Evolutionary conservation across 2,329 filamentous ascomycete species (phyloP).

Genomic region (Fusarium continuum): DNA sequence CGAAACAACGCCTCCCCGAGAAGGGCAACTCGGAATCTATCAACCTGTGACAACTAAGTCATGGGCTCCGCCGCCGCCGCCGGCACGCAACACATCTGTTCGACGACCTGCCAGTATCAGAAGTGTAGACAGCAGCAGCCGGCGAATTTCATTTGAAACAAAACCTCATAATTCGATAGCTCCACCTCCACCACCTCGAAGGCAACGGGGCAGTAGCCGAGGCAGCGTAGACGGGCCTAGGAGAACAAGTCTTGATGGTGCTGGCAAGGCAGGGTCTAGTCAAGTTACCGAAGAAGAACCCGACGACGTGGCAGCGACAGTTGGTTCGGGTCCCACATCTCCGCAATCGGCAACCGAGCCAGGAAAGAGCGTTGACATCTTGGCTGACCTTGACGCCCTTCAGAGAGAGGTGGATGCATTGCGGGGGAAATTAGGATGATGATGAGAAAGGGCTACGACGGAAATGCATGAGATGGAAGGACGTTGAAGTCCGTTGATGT

Average conservation of each 20-base stretch:
- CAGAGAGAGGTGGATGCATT: slow-evolving; percentile 80
- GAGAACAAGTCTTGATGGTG: slow-evolving; percentile 48
- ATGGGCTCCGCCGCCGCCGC: slow-evolving; percentile 55
- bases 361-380: slow-evolving; percentile 64
- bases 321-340: slow-evolving; percentile 25
- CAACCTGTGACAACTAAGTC: slow-evolving; percentile 23
- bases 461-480: neutral
- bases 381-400: slow-evolving; percentile 76
- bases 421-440: slow-evolving; percentile 47
- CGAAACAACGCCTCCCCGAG: slow-evolving; percentile 22
- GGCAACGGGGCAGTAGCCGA: slow-evolving; percentile 58
- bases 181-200: slow-evolving; percentile 60
- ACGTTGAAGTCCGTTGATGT: slow-evolving; percentile 4
- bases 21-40: slow-evolving; percentile 18
- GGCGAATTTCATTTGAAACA: slow-evolving; percentile 43
- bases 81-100: slow-evolving; percentile 55
- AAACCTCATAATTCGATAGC: slow-evolving; percentile 44
- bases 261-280: slow-evolving; percentile 28
- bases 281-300: slow-evolving; percentile 31
- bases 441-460: slow-evolving; percentile 13
- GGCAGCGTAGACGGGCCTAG: slow-evolving; percentile 52
- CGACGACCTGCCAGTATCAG: slow-evolving; percentile 56
- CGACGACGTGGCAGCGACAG: neutral
- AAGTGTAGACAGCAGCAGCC: slow-evolving; percentile 51
- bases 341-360: slow-evolving; percentile 32